A percentile compares a stretch with the other conserved stretches of the same genome.
phyloP scores from a whole-genome alignment of 345 rosid genomes.

The Eucalyptus guilfoylei region DNA sequence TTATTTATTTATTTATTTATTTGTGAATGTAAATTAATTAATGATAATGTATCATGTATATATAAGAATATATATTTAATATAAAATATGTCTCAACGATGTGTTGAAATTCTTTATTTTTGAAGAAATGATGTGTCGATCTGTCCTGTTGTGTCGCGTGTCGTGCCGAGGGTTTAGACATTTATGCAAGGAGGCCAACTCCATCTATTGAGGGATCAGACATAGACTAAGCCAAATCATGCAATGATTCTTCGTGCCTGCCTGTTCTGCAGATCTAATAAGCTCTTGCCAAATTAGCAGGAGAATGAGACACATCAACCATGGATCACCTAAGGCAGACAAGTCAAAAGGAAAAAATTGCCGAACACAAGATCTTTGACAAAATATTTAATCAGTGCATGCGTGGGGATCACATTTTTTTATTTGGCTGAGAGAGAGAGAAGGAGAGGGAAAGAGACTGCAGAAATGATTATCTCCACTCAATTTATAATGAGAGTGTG shows the following conservation, averaged over 20 bases:
- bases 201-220: neutral
- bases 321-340: neutral
- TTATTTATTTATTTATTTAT: too few relatives aligned
- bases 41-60: too few relatives aligned
- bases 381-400: neutral
- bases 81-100: too few relatives aligned
- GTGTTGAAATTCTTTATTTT: fast-evolving
- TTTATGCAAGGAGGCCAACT: neutral
- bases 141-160: fast-evolving
- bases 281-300: neutral
- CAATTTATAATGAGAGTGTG: neutral
- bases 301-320: neutral
- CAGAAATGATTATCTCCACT: neutral
- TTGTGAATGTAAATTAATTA: too few relatives aligned
- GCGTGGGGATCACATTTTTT: neutral
- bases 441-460: neutral
- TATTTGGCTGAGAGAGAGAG: neutral
- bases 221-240: neutral
- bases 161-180: too few relatives aligned
- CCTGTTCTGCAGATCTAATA: neutral
- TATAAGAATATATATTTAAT: too few relatives aligned
- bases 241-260: neutral
- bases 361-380: neutral
- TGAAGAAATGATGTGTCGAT: fast-evolving
- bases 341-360: neutral